Base-by-base conservation (phyloP, 768 basidiomycete genomes). In the Pulveroboletus sp. region DNA sequence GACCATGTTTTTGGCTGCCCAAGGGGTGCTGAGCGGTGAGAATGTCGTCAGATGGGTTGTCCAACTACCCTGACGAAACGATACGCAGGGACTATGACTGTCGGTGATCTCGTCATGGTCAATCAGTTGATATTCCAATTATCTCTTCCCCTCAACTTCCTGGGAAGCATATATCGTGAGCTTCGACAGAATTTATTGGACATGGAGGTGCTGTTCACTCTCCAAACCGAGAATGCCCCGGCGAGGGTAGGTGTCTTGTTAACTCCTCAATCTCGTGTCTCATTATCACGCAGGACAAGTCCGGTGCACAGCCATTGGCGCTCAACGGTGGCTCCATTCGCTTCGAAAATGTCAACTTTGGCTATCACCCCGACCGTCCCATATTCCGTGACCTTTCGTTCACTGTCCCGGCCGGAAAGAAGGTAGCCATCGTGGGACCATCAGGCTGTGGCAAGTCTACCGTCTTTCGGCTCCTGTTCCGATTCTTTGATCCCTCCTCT, bases 91-190 rank as follows among this genome's bases (percentile, higher is more conserved):
- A 92, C 90, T 0, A 98, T 99, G 95, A 96, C 94, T 5, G 81
- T 99, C 21, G 96, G 96, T 8, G 96, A 99, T 62, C 80, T 99
- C 12, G 96, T 99, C 58, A 98, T 99, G 95, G 88, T 96, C 59
- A 99, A 99, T 68, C 95, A 97, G 64, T 78, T 99, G 24, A 93
- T 98, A 31, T 99, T 99, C 75, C 96, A 99, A 63, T 74, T 99
- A 0, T 96, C 93, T 0, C 72, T 98, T 30, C 96, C 96, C 4
- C 82, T 99, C 53, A 98, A 98, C 70, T 99, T 99, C 71, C 73
- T 99, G 51, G 96, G 92, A 1, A 91, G 93, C 2, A 94, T 99
- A 45, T 99, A 99, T 62, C 90, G 96, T 42, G 96, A 99, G 66
- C 81, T 98, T 69, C 77, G 93, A 37, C 96, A 99, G 64, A 95